These are phyloP conservation scores for Endocarpon pusillum DNA, from an alignment of 495 filamentous ascomycete genomes.

Conservation along the genomic window DNA sequence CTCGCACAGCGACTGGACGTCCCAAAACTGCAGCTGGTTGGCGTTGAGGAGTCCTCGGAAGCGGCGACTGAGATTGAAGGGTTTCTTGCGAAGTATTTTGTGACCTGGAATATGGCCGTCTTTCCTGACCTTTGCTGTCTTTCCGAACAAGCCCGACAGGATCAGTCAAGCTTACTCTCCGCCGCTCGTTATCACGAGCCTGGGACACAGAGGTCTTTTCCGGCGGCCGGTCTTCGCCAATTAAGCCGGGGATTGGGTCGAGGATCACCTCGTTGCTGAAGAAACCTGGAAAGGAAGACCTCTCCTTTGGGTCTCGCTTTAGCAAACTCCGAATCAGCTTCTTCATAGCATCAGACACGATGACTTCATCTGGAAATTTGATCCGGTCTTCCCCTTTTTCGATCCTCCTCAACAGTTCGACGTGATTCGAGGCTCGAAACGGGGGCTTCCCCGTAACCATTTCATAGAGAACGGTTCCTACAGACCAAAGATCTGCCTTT, in stretches of 20 bases:
- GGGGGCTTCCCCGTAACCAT: conserved; percentile 85
- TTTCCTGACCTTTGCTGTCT: neutral
- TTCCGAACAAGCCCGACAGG: neutral
- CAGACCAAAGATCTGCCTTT: conserved; percentile 93
- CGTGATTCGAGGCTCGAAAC: conserved; percentile 83
- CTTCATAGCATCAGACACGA: conserved; percentile 63
- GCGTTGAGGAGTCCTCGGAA: conserved; percentile 3
- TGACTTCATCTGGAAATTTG: conserved; percentile 55
- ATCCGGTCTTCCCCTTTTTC: conserved; percentile 73
- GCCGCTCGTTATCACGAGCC: conserved; percentile 10
- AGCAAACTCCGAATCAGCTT: conserved; percentile 61
- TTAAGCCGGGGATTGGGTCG: conserved; percentile 65
- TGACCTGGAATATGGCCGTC: no score
- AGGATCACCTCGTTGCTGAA: conserved; percentile 59
- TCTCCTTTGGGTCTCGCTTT: conserved; percentile 68
- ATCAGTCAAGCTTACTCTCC: no score
- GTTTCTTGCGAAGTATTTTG: conserved; percentile 2
- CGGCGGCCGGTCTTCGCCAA: conserved; percentile 50
- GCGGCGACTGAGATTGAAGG: conserved; percentile 3
- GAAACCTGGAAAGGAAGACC: conserved; percentile 68
- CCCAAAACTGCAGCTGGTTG: conserved; percentile 13
- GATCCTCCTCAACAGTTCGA: conserved; percentile 82
- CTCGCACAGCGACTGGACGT: conserved; percentile 20
- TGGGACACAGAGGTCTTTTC: conserved; percentile 12
- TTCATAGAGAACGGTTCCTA: conserved; percentile 86